A percentile compares a stretch with the other conserved stretches of the same genome.
Evolutionary conservation across 1,284 basidiomycete species (phyloP).

Genomic region (Cronartium quercuum): DNA sequence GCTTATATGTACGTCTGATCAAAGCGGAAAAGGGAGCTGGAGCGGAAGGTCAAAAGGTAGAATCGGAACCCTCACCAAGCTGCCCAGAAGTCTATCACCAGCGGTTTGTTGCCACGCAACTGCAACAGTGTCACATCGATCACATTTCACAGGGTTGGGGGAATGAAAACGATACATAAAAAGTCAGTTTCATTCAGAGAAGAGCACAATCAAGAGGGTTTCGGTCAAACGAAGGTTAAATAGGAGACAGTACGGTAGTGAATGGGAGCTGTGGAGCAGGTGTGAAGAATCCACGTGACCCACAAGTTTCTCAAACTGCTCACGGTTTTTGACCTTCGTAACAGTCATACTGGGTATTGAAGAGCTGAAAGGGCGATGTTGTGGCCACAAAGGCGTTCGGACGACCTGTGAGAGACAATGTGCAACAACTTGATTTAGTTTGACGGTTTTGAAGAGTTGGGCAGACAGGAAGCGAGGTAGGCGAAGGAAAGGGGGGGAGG

Average conservation of each 20-base stretch:
- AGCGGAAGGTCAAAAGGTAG: background rate
- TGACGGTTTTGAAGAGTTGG: background rate
- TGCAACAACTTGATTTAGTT: background rate
- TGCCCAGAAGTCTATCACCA: slow-evolving; percentile 34
- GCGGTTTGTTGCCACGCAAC: background rate
- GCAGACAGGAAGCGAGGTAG: background rate
- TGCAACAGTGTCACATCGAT: background rate
- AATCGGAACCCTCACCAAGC: slow-evolving; percentile 2
- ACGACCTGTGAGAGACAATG: background rate
- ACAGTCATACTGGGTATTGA: background rate
- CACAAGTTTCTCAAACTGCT: background rate
- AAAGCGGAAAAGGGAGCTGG: background rate
- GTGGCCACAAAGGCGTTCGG: background rate
- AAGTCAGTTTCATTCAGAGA: background rate
- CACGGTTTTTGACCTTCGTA: background rate
- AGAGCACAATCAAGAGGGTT: background rate
- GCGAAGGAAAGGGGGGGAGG: background rate
- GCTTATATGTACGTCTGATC: background rate
- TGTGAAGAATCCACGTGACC: no score
- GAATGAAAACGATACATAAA: background rate
- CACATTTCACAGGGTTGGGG: background rate
- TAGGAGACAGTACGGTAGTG: background rate
- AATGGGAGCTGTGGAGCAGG: background rate
- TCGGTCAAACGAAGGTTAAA: background rate
- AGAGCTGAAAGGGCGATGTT: background rate